Conservation (phyloP, 768 basidiomycete genomes). For the Naematelia aurantialba region DNA sequence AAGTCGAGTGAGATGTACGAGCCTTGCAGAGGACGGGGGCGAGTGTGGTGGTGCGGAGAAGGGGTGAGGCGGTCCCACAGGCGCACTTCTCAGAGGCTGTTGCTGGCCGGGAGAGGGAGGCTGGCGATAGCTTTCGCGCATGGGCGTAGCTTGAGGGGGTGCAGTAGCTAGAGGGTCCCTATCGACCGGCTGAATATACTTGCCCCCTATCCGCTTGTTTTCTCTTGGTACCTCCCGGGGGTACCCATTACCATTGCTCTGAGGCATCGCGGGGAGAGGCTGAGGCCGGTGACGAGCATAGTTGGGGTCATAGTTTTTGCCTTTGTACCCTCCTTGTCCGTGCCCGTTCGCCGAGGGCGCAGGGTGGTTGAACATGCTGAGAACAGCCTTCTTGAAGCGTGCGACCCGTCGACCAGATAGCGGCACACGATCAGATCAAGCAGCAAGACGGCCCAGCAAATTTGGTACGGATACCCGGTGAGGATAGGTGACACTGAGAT, state of each 20-base stretch:
- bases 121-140: background rate
- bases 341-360: background rate
- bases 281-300: constrained; percentile 1
- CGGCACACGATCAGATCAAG: background rate
- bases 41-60: background rate
- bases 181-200: no score
- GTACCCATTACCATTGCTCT: background rate
- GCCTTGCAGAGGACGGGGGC: background rate
- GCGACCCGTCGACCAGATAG: background rate
- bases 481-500: background rate
- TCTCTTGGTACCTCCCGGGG: background rate
- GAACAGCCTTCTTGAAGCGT: background rate
- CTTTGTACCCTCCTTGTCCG: constrained; percentile 5
- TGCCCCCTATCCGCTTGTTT: background rate
- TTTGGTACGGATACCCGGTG: background rate
- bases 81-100: background rate
- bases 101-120: background rate
- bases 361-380: background rate
- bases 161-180: background rate
- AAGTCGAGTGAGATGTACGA: background rate
- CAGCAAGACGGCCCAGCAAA: background rate
- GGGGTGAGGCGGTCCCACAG: background rate
- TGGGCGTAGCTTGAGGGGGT: background rate
- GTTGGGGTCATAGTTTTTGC: constrained; percentile 12
- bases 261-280: background rate